Percentiles rank a stretch among this genome's conserved stretches.
These are phyloP conservation scores for Suhomyces xylopsoci DNA, from an alignment of 805 yeast species.

Conservation along the genomic window DNA sequence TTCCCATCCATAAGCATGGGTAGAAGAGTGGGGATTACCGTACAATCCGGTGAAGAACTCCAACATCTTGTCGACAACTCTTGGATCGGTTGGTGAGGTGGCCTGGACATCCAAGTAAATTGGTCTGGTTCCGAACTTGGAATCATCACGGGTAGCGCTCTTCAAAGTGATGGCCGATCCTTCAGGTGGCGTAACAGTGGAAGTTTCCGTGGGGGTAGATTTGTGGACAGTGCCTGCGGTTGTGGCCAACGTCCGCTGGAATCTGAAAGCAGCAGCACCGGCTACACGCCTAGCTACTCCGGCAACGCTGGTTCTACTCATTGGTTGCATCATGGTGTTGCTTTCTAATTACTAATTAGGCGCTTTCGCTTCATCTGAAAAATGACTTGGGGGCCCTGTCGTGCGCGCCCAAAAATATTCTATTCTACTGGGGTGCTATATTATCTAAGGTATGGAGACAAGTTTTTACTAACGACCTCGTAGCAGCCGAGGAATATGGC, in stretches of 20 bases:
- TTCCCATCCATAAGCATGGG: slow-evolving; percentile 99
- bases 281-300: slow-evolving; percentile 1
- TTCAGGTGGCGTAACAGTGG: slow-evolving; percentile 35
- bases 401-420: not conserved
- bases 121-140: slow-evolving; percentile 70
- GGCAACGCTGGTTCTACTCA: not conserved
- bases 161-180: slow-evolving; percentile 47
- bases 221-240: slow-evolving; percentile 16
- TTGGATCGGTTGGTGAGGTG: slow-evolving; percentile 96
- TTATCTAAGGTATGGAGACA: slow-evolving; percentile 11
- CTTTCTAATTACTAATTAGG: not conserved
- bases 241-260: slow-evolving; percentile 10
- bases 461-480: slow-evolving; percentile 58
- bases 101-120: slow-evolving; percentile 97
- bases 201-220: slow-evolving; percentile 3
- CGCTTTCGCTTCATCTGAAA: not conserved
- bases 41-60: slow-evolving; percentile 86
- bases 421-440: not conserved
- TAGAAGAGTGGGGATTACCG: slow-evolving; percentile 97
- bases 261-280: not conserved
- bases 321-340: not conserved
- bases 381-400: not conserved
- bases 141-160: slow-evolving; percentile 44
- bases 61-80: slow-evolving; percentile 88
- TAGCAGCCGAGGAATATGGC: slow-evolving; percentile 95